Evolutionary conservation across 495 filamentous ascomycete species (phyloP), one percentile per base, ranked within the genome.

Genomic region (Penicillium flavigenum): DNA sequence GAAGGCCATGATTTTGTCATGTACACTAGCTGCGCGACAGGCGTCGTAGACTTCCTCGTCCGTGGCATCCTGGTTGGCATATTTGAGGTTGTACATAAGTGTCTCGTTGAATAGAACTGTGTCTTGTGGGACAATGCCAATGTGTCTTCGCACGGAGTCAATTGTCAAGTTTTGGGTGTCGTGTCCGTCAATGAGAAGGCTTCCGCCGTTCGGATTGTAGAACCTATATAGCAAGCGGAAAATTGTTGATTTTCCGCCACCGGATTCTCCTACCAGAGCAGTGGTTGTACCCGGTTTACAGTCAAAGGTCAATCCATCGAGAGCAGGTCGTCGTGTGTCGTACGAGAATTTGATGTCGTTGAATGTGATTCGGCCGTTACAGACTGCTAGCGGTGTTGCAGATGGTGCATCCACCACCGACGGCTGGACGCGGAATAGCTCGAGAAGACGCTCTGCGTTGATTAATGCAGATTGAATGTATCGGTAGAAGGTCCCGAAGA

Each of bases 401-500:
- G 63, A 47, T 0, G 79, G 73, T 2, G 72, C 73, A 63, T 92
- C 88, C 2, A 86, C 76, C 14, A 95, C 89, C 0, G 88, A 89
- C 3, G 91, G 88, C 54, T 86, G 79, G 58, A 87, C 84, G 66
- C 91, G 90, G 77, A 95, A 94, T 27, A 95, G 75, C 66, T 94
- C 90, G 41, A 94, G 76, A 67, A 94, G 83, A 5, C 91, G 80
- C 72, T 95, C 91, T n/a, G 88, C 86, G 51, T 91, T 91, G 63
- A 95, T 93, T 87, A 95, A 88, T 47, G 88, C 85, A 50, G 87
- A 86, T 73, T 93, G 91, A 10, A 94, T 88, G 55, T 86, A 88
- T 39, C 89, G 79, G 67, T 92, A 94, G 70, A 93, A 92, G 0
- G 88, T 88, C 46, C 89, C 90, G 69, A 96, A 94, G 78, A 88